A percentile compares a stretch with the other conserved stretches of the same genome.
Conservation (phyloP, 345 rosid species). For the Hibiscus syriacus region DNA sequence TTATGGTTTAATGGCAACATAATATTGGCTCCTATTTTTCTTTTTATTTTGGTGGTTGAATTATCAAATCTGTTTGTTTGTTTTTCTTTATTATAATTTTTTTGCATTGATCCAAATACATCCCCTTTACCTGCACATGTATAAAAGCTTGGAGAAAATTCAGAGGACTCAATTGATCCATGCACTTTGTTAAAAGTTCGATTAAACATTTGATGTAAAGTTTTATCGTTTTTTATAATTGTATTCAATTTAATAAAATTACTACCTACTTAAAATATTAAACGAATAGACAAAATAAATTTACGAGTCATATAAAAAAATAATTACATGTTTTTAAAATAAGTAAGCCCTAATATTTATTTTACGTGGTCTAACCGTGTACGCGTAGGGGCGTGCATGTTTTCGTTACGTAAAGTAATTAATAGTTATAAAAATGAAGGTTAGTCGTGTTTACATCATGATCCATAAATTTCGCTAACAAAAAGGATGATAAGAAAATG, state of each 20-base stretch:
- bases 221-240: no score
- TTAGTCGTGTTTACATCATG: background rate
- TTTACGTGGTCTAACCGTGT: background rate
- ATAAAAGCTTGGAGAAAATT: background rate
- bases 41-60: background rate
- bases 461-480: background rate
- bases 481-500: background rate
- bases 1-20: background rate
- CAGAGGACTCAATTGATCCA: no score
- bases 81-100: background rate
- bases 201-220: background rate
- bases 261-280: no score
- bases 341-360: background rate
- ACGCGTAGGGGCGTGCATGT: background rate
- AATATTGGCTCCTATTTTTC: background rate
- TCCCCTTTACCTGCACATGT: conserved; percentile 19
- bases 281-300: no score
- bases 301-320: background rate
- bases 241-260: no score
- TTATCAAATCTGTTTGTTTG: background rate
- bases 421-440: background rate
- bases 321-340: background rate
- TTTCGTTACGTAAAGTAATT: background rate
- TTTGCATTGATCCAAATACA: conserved; percentile 24
- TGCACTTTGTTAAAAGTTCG: background rate